These are phyloP conservation scores for Scheffersomyces insectosa DNA, from an alignment of 1,139 yeast genomes.

Conservation along the genomic window DNA sequence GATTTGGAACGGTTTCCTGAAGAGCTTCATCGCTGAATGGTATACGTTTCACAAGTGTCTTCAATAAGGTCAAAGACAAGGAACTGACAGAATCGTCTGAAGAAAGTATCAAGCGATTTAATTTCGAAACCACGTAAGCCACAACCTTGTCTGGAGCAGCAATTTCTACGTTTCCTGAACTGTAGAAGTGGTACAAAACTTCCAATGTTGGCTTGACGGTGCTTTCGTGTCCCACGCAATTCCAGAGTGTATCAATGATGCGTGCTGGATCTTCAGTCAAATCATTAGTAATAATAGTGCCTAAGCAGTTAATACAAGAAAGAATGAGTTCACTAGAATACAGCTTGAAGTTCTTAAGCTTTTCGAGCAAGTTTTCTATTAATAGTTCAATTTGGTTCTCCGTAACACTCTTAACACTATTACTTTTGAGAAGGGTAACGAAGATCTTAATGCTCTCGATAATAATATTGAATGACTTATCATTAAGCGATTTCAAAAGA, in stretches of 20 bases:
- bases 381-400: slow-evolving; percentile 14
- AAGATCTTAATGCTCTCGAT: slow-evolving; percentile 51
- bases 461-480: slow-evolving; percentile 43
- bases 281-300: slow-evolving; percentile 11
- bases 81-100: slow-evolving; percentile 27
- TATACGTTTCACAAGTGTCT: slow-evolving; percentile 9
- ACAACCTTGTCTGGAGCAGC: neutral
- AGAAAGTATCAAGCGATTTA: slow-evolving; percentile 22
- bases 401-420: slow-evolving; percentile 8
- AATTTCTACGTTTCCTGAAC: neutral
- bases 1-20: neutral
- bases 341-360: slow-evolving; percentile 34
- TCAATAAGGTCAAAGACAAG: slow-evolving; percentile 25
- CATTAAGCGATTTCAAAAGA: slow-evolving; percentile 38
- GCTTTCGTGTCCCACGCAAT: slow-evolving; percentile 35
- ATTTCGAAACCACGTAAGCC: slow-evolving; percentile 10
- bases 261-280: slow-evolving; percentile 1
- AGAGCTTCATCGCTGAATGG: neutral
- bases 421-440: slow-evolving; percentile 30
- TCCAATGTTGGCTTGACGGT: slow-evolving; percentile 35
- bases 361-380: slow-evolving; percentile 24
- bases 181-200: slow-evolving; percentile 18
- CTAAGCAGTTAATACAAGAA: slow-evolving; percentile 34
- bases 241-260: slow-evolving; percentile 8
- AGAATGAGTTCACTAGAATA: slow-evolving; percentile 55